Evolutionary conservation across 768 basidiomycete genomes (phyloP).

Genomic region (Leccinum boreale): DNA sequence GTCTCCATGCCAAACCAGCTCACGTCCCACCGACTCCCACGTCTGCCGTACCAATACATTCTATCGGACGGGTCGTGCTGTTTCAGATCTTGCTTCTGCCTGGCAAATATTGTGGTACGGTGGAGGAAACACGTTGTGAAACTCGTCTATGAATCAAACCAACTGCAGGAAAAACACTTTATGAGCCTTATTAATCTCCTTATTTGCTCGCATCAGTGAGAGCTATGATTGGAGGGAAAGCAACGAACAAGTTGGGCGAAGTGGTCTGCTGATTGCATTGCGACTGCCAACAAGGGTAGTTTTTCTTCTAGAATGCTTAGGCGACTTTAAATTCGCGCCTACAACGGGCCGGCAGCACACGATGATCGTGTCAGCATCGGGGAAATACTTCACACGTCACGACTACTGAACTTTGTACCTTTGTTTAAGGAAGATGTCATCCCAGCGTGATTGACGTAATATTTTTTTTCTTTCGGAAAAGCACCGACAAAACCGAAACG

Average conservation of each 20-base stretch:
- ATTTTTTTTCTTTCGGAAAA: neutral
- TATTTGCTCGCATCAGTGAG: too few relatives aligned
- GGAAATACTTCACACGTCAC: neutral
- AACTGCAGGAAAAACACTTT: too few relatives aligned
- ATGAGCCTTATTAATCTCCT: too few relatives aligned
- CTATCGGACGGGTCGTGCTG: neutral
- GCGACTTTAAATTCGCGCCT: too few relatives aligned
- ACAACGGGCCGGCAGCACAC: too few relatives aligned
- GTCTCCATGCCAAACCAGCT: neutral
- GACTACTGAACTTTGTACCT: neutral
- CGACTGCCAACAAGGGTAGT: too few relatives aligned
- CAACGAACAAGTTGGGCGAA: too few relatives aligned
- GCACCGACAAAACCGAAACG: neutral
- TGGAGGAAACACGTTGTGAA: neutral
- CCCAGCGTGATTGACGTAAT: neutral
- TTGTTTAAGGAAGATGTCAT: neutral
- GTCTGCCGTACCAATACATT: neutral
- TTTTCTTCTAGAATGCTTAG: too few relatives aligned
- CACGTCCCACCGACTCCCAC: neutral
- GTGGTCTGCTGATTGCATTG: too few relatives aligned
- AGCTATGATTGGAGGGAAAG: too few relatives aligned
- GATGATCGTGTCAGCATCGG: too few relatives aligned
- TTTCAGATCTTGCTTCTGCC: neutral
- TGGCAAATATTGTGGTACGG: neutral
- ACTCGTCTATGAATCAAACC: neutral